These are phyloP conservation scores for Venturia asperata DNA, from an alignment of 2,329 filamentous ascomycete species.

Conservation along the genomic window DNA sequence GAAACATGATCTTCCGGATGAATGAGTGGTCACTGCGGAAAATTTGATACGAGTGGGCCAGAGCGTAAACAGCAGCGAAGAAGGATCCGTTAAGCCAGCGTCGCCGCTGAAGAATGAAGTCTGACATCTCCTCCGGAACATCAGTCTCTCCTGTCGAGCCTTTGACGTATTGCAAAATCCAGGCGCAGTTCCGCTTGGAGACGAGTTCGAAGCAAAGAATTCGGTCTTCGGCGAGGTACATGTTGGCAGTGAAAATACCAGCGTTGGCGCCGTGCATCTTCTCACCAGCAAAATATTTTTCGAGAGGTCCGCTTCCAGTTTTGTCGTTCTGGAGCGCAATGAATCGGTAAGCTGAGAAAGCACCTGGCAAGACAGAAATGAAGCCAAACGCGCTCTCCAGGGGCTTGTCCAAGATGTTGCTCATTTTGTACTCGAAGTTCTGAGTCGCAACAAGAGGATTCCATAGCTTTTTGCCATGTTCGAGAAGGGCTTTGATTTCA, in stretches of 20 bases:
- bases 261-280: constrained; percentile 90
- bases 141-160: constrained; percentile 95
- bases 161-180: constrained; percentile 98
- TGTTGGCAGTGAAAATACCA: constrained; percentile 96
- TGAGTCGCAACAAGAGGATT: constrained; percentile 94
- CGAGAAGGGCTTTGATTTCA: constrained; percentile 98
- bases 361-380: constrained; percentile 91
- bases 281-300: constrained; percentile 96
- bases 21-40: constrained; percentile 88
- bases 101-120: constrained; percentile 90
- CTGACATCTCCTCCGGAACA: constrained; percentile 87
- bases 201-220: constrained; percentile 98
- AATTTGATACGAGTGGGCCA: constrained; percentile 93
- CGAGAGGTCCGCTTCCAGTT: constrained; percentile 81
- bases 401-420: constrained; percentile 96
- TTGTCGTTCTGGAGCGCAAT: constrained; percentile 95
- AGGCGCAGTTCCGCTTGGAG: constrained; percentile 92
- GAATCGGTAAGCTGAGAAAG: constrained; percentile 96
- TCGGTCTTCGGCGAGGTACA: constrained; percentile 98
- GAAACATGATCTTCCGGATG: constrained; percentile 79
- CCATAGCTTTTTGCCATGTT: constrained; percentile 75
- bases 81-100: constrained; percentile 98
- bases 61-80: constrained; percentile 92
- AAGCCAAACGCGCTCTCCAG: constrained; percentile 96
- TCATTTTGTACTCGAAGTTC: constrained; percentile 99